These are phyloP conservation scores for Dictyostelium purpureum DNA, from an alignment of 78 protist genomes.

Conservation along the genomic window DNA sequence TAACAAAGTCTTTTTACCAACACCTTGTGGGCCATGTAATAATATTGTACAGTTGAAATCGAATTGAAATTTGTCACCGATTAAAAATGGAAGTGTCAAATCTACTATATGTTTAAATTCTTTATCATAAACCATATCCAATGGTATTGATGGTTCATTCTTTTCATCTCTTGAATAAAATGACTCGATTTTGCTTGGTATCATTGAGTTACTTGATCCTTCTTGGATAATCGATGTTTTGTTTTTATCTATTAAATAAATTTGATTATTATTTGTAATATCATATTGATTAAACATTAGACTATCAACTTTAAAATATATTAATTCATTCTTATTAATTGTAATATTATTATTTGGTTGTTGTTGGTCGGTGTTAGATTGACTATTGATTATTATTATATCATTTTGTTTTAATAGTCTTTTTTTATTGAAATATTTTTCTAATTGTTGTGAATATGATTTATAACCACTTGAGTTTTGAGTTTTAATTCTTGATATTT, in stretches of 20 bases:
- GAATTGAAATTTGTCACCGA: not conserved
- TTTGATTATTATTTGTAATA: not conserved
- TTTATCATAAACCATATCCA: constrained; percentile 1
- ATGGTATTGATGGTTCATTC: not conserved
- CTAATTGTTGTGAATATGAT: constrained; percentile 36
- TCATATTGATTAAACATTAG: not conserved
- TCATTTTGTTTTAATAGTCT: constrained; percentile 48
- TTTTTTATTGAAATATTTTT: not conserved
- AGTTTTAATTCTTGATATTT: constrained; percentile 40
- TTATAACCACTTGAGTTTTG: constrained; percentile 42
- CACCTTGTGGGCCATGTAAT: constrained; percentile 36
- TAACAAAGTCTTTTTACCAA: constrained; percentile 69
- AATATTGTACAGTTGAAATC: constrained; percentile 43
- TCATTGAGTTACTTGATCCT: constrained; percentile 55
- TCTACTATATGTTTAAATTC: constrained; percentile 23
- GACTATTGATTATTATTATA: constrained; percentile 7
- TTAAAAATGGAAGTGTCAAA: constrained; percentile 20
- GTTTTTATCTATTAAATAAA: constrained; percentile 18
- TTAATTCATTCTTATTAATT: not conserved
- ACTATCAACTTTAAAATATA: constrained; percentile 37
- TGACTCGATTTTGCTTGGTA: constrained; percentile 41
- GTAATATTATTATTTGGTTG: not conserved
- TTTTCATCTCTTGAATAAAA: not conserved
- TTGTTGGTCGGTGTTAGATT: not conserved
- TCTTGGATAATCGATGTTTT: constrained; percentile 72